A percentile compares a stretch with the other conserved stretches of the same genome.
Conservation (phyloP, 495 filamentous ascomycete genomes). For the Lasiosphaeriaceae sp. region DNA sequence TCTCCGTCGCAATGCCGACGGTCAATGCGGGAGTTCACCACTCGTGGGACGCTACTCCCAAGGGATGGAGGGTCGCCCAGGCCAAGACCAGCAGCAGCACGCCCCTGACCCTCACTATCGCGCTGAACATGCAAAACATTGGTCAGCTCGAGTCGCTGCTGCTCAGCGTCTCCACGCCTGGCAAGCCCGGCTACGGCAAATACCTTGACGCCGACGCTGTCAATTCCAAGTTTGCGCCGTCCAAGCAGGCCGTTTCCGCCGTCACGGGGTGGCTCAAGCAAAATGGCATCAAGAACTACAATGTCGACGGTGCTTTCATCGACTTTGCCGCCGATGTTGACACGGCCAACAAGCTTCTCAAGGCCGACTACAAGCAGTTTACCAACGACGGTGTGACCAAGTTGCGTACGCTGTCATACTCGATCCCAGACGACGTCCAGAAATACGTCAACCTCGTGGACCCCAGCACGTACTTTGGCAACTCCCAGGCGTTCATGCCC, state of each 20-base stretch:
- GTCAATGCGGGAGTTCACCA: conserved; percentile 28
- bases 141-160: conserved; percentile 40
- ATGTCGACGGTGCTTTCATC: conserved; percentile 42
- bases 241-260: conserved; percentile 32
- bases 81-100: neutral
- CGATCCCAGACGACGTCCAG: conserved; percentile 49
- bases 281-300: conserved; percentile 33
- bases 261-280: conserved; percentile 43
- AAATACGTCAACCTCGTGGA: conserved; percentile 53
- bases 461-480: conserved; percentile 58
- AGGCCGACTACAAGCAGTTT: conserved; percentile 44
- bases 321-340: conserved; percentile 47
- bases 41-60: neutral
- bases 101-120: conserved; percentile 46
- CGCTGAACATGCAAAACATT: conserved; percentile 32
- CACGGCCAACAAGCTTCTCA: conserved; percentile 46
- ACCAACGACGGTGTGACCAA: conserved; percentile 32
- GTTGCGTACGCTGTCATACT: conserved; percentile 57
- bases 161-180: conserved; percentile 48
- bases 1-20: neutral
- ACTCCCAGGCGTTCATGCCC: conserved; percentile 23
- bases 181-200: conserved; percentile 45
- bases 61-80: conserved; percentile 3
- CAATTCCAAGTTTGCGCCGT: conserved; percentile 42
- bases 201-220: conserved; percentile 45